Evolutionary conservation across 2,329 filamentous ascomycete genomes (phyloP), one percentile per base, ranked within the genome.

Genomic region (Curvularia eragrostidis): DNA sequence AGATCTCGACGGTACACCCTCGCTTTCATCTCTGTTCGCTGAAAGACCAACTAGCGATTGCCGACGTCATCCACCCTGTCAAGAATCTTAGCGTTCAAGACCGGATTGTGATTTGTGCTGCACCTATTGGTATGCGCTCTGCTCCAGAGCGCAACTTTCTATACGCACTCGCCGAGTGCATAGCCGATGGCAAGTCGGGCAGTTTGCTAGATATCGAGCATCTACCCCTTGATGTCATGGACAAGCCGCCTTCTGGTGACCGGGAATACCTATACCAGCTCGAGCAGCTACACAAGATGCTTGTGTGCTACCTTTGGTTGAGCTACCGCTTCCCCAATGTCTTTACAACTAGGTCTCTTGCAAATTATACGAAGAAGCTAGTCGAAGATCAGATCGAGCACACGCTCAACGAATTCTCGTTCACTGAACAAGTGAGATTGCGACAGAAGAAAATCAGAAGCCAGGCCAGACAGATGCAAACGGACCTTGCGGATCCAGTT

Each of bases 261-360:
- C 78, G 83, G 52, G 74, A 80, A 0, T 91, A 92, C 64, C 82
- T 99, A 10, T 80, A 81, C 53, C 78, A 82, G 8, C 81, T 98
- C 19, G 95, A 99, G 75, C 75, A 80, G 3, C 82, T 99, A 15
- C 95, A 99, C 79, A 91, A 91, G 68, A 83, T 87, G 26, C 80
- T 99, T 36, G 91, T 94, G 43, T 80, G 93, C 46, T 99, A 98
- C 73, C 83, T 96, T 1, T 99, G 95, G 95, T 82, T 99, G 15
- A 94, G 91, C 67, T 98, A 94, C 77, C 89, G 94, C 6, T 96
- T 94, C 75, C 83, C 87, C 3, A 91, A 91, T 48, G 83, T 96
- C 49, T 96, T 97, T 75, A 84, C 81, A 5, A 91, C 89, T 63
- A 86, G 94, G 67, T 81, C 81, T 0, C 81, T 97, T 42, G 93